Evolutionary conservation across 768 basidiomycete species (phyloP).

Genomic region (Boletus bicolor): DNA sequence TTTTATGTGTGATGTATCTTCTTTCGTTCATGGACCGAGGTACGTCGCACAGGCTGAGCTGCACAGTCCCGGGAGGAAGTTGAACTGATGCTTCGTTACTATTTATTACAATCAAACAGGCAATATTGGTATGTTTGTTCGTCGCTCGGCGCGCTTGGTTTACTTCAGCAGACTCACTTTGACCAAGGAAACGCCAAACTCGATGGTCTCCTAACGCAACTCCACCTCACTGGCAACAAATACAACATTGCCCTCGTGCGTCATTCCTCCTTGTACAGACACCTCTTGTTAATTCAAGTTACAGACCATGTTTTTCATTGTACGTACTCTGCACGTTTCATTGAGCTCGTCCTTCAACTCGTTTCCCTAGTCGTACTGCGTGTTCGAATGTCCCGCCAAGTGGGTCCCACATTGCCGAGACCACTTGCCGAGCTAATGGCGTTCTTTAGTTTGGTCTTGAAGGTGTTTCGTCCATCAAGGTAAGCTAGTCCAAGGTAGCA

Average conservation of each 20-base stretch:
- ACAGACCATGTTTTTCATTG: slow-evolving; percentile 71
- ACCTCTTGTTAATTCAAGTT: not conserved
- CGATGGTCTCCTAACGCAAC: slow-evolving; percentile 55
- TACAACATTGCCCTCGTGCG: slow-evolving; percentile 67
- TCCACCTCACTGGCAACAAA: slow-evolving; percentile 53
- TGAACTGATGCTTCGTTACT: not conserved
- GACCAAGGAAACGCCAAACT: slow-evolving; percentile 57
- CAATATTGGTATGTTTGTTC: slow-evolving; percentile 48
- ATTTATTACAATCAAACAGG: slow-evolving; percentile 31
- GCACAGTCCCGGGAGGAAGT: not conserved
- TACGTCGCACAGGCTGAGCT: slow-evolving; percentile 17
- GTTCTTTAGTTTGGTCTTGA: slow-evolving; percentile 41
- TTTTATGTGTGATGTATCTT: slow-evolving; percentile 58
- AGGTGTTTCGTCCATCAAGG: slow-evolving; percentile 64
- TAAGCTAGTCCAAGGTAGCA: slow-evolving; percentile 18
- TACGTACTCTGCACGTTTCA: slow-evolving; percentile 30
- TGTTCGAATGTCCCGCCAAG: slow-evolving; percentile 71
- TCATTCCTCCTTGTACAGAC: not conserved
- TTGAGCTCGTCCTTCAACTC: not conserved
- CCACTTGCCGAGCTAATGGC: not conserved
- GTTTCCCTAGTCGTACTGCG: slow-evolving; percentile 25
- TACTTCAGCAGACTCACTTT: not conserved
- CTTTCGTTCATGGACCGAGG: slow-evolving; percentile 65
- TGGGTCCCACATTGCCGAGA: slow-evolving; percentile 16
- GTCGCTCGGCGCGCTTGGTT: not conserved